These are phyloP conservation scores for Backusella psychrophila DNA, from an alignment of 192 early-diverging fungal genomes.

Conservation along the genomic window DNA sequence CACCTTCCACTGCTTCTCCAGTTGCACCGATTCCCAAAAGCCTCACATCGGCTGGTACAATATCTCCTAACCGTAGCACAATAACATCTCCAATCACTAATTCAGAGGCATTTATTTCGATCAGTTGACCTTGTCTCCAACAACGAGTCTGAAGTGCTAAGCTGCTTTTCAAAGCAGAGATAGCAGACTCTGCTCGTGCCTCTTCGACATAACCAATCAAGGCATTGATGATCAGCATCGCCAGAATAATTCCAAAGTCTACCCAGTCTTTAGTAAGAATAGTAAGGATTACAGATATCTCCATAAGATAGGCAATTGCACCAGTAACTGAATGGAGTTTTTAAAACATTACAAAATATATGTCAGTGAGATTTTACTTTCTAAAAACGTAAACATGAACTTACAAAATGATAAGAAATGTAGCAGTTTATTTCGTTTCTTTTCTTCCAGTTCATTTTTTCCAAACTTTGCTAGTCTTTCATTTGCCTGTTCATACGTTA, in stretches of 20 bases:
- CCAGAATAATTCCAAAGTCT: slow-evolving; percentile 60
- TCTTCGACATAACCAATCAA: slow-evolving; percentile 73
- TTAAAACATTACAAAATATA: slow-evolving; percentile 21
- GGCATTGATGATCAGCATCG: slow-evolving; percentile 61
- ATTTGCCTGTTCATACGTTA: slow-evolving; percentile 51
- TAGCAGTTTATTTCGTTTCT: slow-evolving; percentile 39
- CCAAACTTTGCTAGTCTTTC: slow-evolving; percentile 59
- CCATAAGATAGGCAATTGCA: slow-evolving; percentile 65
- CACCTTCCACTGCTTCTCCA: slow-evolving; percentile 49
- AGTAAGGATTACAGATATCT: slow-evolving; percentile 52
- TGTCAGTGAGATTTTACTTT: neutral
- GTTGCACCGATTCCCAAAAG: slow-evolving; percentile 50
- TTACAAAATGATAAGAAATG: slow-evolving; percentile 49
- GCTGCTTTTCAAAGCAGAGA: slow-evolving; percentile 69
- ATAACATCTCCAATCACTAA: slow-evolving; percentile 77
- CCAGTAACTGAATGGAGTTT: slow-evolving; percentile 49
- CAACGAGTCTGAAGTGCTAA: slow-evolving; percentile 63
- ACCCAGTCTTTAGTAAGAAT: slow-evolving; percentile 58
- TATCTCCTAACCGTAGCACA: slow-evolving; percentile 70
- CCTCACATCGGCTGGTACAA: slow-evolving; percentile 70
- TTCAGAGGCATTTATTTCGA: slow-evolving; percentile 45
- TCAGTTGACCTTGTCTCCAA: slow-evolving; percentile 55
- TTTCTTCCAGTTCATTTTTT: slow-evolving; percentile 50
- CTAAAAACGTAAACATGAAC: slow-evolving; percentile 22
- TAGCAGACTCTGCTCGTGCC: slow-evolving; percentile 67